Conservation (phyloP, 305 asterid species). For the Coffea humblotiana region DNA sequence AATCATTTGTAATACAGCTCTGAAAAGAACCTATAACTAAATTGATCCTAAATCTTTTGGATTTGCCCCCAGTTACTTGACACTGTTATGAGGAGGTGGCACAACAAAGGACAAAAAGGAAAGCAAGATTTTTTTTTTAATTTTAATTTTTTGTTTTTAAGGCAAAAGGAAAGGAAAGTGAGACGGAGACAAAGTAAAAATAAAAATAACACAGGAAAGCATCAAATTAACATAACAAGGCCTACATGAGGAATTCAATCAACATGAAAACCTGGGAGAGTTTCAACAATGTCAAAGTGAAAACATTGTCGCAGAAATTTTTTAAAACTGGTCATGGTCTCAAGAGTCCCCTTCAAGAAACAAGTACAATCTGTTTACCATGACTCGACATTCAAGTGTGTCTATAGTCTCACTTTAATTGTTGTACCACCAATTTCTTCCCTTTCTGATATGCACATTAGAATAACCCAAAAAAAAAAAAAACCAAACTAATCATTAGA, state of each 20-base stretch:
- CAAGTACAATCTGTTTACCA: neutral
- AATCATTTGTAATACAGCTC: neutral
- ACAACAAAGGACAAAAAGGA: neutral
- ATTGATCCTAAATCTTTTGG: neutral
- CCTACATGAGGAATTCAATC: neutral
- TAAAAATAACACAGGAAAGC: neutral
- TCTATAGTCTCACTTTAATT: neutral
- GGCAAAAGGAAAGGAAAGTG: too few species aligned
- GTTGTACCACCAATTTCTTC: neutral
- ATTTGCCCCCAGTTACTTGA: neutral
- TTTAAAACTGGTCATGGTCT: neutral
- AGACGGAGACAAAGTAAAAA: too few species aligned
- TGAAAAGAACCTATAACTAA: too few species aligned
- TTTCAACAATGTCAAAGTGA: too few species aligned
- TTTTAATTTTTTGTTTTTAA: too few species aligned
- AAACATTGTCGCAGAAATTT: neutral
- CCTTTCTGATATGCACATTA: neutral
- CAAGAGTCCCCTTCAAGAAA: neutral
- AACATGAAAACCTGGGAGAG: neutral
- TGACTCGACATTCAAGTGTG: neutral
- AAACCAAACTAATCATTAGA: too few species aligned
- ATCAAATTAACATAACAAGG: neutral
- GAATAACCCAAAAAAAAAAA: too few species aligned
- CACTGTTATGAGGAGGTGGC: neutral
- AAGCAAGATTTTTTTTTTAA: too few species aligned